These are phyloP conservation scores for Byssothecium circinans DNA, from an alignment of 2,329 filamentous ascomycete species.

Conservation along the genomic window DNA sequence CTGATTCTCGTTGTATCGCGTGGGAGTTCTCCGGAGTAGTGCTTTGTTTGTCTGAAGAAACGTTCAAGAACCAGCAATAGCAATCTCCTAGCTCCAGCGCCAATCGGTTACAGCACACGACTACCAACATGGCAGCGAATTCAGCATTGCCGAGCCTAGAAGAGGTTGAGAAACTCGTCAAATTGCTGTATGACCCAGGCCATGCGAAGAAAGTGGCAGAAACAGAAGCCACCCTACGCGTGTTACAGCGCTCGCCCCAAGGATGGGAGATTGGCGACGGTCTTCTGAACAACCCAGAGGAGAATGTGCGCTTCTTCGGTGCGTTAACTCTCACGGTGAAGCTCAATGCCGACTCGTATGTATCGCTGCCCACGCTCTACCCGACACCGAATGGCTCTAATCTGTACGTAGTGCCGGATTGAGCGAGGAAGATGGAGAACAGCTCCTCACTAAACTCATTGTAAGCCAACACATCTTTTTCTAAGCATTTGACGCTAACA, in stretches of 20 bases:
- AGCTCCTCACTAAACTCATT: slow-evolving; percentile 42
- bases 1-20: too few species aligned
- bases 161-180: slow-evolving; percentile 51
- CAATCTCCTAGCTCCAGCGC: too few species aligned
- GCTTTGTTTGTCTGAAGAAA: too few species aligned
- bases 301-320: slow-evolving; percentile 86
- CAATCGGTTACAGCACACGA: too few species aligned
- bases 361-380: background rate
- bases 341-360: slow-evolving; percentile 83
- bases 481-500: slow-evolving; percentile 11
- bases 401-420: slow-evolving; percentile 25
- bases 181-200: slow-evolving; percentile 54
- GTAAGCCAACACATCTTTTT: slow-evolving; percentile 15
- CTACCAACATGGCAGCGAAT: slow-evolving; percentile 25
- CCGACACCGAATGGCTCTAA: slow-evolving; percentile 8
- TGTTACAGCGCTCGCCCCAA: slow-evolving; percentile 74
- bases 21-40: too few species aligned
- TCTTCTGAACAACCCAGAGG: slow-evolving; percentile 67
- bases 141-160: slow-evolving; percentile 22
- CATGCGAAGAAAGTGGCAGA: slow-evolving; percentile 49
- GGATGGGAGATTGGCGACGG: slow-evolving; percentile 86
- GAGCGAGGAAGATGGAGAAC: slow-evolving; percentile 37
- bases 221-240: slow-evolving; percentile 75
- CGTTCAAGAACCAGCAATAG: too few species aligned
- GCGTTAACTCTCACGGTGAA: slow-evolving; percentile 93